Evolutionary conservation across 306 rosid genomes (phyloP).

Genomic region (barrel medic (Medicago truncatula)): MtrunA17r5.0-ANR NC_053047.1:23673501-23674000

Average conservation of each 20-base stretch:
- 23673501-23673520: conserved; percentile 4
- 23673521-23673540: neutral
- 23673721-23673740: neutral
- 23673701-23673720: conserved; percentile 31
- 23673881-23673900: conserved; percentile 24
- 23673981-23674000: neutral
- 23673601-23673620: conserved; percentile 6
- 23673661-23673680: conserved; percentile 12
- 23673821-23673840: neutral
- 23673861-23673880: conserved; percentile 10
- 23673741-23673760: conserved; percentile 33
- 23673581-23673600: neutral
- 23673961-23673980: neutral
- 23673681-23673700: conserved; percentile 4
- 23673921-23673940: conserved; percentile 22
- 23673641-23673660: conserved; percentile 24
- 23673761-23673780: conserved; percentile 22
- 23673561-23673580: neutral
- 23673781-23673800: conserved; percentile 29
- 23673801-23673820: conserved; percentile 3
- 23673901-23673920: conserved; percentile 12
- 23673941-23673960: neutral
- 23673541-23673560: conserved; percentile 8
- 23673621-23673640: neutral
- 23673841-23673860: neutral